Evolutionary conservation across 805 yeast species (phyloP), one percentile per base, ranked within the genome.

Genomic region (Zygotorulaspora danielsina): DNA sequence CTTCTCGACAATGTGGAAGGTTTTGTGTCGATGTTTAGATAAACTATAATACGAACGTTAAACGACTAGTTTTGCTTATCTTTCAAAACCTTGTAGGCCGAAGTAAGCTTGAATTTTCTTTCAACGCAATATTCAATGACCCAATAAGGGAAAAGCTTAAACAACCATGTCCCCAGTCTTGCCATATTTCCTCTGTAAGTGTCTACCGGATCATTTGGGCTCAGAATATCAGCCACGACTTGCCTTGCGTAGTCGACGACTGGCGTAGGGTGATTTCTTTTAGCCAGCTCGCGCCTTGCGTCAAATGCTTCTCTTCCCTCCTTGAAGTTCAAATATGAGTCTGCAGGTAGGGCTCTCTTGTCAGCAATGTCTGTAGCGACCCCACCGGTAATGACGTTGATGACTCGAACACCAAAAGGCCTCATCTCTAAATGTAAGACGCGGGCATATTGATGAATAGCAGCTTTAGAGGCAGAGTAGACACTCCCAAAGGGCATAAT

Each of bases 311-410:
- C 66, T 16, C 58, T 55, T 38, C 79, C 78, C 36, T 73, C 83
- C 3, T 74, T 72, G 30, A 60, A 63, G 42, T 73, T 66, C 54
- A 69, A 82, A 32, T 76, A 53, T 0, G 89, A 81, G 18, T 54
- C 61, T n/a, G 59, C 59, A 3, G 84, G 82, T 24, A 82, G 57
- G 1, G 76, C 71, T 48, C 86, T 69, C 2, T 66, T 74, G 50
- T 84, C 90, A 0, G 79, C 84, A 50, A 84, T 81, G 41, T 78
- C 70, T 0, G 93, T 81, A 16, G 65, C 64, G 20, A 84, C 93
- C 25, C 84, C 90, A 20, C 94, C 94, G 6, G 93, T 84, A 28
- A 82, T 62, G 9, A 80, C 69, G 50, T 81, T 80, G 44, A 81
- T 67, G 0, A 84, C 90, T 35, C 76, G 69, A 4, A 84, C 90